Evolutionary conservation across 2,329 filamentous ascomycete species (phyloP).

Genomic region (Teratosphaeria nubilosa): DNA sequence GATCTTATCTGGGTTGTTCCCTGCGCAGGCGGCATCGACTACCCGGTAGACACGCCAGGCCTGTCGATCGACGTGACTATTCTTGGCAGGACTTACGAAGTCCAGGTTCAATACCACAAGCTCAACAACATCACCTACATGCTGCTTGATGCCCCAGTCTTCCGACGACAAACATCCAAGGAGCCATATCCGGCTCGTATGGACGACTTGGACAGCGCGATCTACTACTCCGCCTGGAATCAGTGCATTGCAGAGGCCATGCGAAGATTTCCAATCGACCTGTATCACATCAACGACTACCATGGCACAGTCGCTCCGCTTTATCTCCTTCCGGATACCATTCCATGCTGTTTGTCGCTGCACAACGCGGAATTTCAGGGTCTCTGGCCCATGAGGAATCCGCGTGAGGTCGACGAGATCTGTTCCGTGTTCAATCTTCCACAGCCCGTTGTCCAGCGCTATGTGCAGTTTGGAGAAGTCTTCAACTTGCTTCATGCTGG

Average conservation of each 20-base stretch:
- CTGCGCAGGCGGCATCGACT: slow-evolving; percentile 52
- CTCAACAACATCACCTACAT: slow-evolving; percentile 59
- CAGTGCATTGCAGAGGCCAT: slow-evolving; percentile 57
- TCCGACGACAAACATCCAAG: slow-evolving; percentile 51
- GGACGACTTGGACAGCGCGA: slow-evolving; percentile 58
- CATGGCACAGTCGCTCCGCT: slow-evolving; percentile 54
- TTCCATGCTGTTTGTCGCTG: slow-evolving; percentile 53
- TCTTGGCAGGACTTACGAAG: slow-evolving; percentile 49
- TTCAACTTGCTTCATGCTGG: slow-evolving; percentile 61
- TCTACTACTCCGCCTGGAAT: slow-evolving; percentile 63
- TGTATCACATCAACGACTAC: slow-evolving; percentile 60
- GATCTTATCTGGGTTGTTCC: slow-evolving; percentile 50
- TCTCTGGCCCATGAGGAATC: slow-evolving; percentile 56
- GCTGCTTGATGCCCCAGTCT: slow-evolving; percentile 56
- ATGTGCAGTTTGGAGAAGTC: slow-evolving; percentile 58
- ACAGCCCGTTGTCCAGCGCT: slow-evolving; percentile 46
- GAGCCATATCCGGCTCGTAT: slow-evolving; percentile 58
- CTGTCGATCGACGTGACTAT: slow-evolving; percentile 55
- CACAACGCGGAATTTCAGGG: slow-evolving; percentile 63
- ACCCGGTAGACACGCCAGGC: slow-evolving; percentile 48
- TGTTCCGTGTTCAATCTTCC: slow-evolving; percentile 55
- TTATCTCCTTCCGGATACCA: slow-evolving; percentile 52
- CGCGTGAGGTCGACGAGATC: slow-evolving; percentile 52
- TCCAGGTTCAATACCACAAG: slow-evolving; percentile 54
- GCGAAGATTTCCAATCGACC: slow-evolving; percentile 50